phyloP scores from a whole-genome alignment of 257 asterid genomes.

The Voacanga thouarsii region DNA sequence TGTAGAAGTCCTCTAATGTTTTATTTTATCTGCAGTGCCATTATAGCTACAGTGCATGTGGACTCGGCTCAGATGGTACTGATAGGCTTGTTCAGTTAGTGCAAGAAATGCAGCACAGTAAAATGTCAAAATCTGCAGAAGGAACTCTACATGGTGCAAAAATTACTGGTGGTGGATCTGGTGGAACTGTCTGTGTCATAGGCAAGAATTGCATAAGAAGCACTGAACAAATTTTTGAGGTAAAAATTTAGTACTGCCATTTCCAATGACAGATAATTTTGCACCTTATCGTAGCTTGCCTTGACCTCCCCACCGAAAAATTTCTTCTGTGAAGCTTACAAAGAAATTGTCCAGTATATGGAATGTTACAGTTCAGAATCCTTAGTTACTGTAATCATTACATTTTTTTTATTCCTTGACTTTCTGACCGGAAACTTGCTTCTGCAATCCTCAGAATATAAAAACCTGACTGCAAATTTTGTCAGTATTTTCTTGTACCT shows the following conservation, averaged over 20 bases:
- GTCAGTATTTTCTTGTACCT: no score
- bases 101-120: conserved; percentile 84
- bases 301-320: background rate
- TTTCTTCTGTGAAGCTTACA: background rate
- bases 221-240: conserved; percentile 82
- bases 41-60: conserved; percentile 90
- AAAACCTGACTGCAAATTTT: no score
- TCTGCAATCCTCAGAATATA: no score
- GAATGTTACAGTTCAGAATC: no score
- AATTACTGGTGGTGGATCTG: conserved; percentile 96
- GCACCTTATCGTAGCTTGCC: background rate
- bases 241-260: conserved; percentile 10
- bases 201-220: conserved; percentile 75
- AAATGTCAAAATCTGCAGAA: conserved; percentile 51
- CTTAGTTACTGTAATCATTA: no score
- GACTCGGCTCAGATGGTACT: conserved; percentile 92
- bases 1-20: background rate
- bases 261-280: background rate
- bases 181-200: conserved; percentile 84
- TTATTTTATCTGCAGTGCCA: conserved; percentile 62
- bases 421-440: no score
- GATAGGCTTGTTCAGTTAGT: conserved; percentile 83
- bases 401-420: no score
- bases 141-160: conserved; percentile 90
- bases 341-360: background rate